A percentile compares a stretch with the other conserved stretches of the same genome.
These are phyloP conservation scores for Thermothelomyces thermophilus DNA, from an alignment of 2,329 filamentous ascomycete genomes.

Conservation along the genomic window DNA sequence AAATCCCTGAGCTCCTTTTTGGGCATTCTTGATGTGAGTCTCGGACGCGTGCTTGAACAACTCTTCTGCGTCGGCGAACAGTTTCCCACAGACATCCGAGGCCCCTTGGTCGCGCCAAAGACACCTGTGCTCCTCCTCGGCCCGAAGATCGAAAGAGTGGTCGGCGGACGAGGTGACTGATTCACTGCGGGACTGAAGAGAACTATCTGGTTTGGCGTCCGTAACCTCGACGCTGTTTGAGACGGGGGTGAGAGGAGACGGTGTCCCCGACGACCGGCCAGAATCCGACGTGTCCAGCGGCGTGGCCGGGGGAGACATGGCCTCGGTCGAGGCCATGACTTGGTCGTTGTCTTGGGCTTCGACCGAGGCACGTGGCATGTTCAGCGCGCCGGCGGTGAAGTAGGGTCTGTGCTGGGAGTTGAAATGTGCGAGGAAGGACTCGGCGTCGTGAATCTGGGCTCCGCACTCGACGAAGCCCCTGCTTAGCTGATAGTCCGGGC, in stretches of 20 bases:
- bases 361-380: neutral
- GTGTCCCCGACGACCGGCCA: constrained; percentile 19
- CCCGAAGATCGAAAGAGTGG: constrained; percentile 7
- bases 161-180: constrained; percentile 17
- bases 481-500: constrained; percentile 16
- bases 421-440: constrained; percentile 25
- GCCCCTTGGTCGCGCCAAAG: constrained; percentile 27
- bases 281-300: constrained; percentile 24
- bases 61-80: constrained; percentile 39
- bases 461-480: constrained; percentile 22
- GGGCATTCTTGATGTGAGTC: constrained; percentile 41
- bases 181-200: constrained; percentile 14
- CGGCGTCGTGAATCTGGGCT: constrained; percentile 22
- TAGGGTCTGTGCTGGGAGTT: constrained; percentile 23
- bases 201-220: constrained; percentile 12
- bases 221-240: constrained; percentile 21
- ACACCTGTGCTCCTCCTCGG: constrained; percentile 25
- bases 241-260: constrained; percentile 24
- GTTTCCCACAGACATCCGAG: constrained; percentile 24
- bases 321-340: constrained; percentile 15
- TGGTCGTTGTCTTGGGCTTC: neutral
- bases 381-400: constrained; percentile 14
- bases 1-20: constrained; percentile 41
- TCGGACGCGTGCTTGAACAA: constrained; percentile 51
- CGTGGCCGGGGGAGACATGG: constrained; percentile 20